Evolutionary conservation across 2,329 filamentous ascomycete genomes (phyloP).

Genomic region (Claviceps arundinis): DNA sequence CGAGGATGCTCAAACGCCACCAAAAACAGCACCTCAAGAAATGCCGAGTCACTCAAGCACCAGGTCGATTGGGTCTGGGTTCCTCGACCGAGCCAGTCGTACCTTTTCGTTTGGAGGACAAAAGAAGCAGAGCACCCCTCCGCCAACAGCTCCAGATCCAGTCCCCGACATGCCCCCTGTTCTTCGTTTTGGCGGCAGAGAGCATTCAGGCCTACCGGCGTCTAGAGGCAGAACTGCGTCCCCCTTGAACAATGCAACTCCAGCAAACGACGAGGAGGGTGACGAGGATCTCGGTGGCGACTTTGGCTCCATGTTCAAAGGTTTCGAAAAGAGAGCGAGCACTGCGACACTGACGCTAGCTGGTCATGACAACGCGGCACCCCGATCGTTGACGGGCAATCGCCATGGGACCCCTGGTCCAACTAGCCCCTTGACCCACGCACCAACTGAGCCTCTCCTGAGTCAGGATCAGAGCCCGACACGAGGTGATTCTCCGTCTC

Average conservation of each 20-base stretch:
- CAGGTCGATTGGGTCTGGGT: constrained; percentile 36
- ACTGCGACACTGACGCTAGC: constrained; percentile 33
- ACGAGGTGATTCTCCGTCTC: constrained; percentile 21
- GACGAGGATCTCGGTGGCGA: constrained; percentile 43
- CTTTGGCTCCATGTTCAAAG: constrained; percentile 41
- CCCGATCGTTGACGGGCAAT: constrained; percentile 33
- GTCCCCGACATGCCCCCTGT: constrained; percentile 26
- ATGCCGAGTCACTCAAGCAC: constrained; percentile 26
- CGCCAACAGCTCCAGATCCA: constrained; percentile 16
- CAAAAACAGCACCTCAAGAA: constrained; percentile 26
- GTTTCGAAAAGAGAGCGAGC: constrained; percentile 42
- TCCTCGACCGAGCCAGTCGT: constrained; percentile 41
- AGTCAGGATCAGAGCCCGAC: constrained; percentile 39
- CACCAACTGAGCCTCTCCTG: constrained; percentile 31
- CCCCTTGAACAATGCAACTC: constrained; percentile 39
- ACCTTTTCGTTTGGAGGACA: constrained; percentile 47
- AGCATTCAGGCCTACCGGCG: constrained; percentile 19
- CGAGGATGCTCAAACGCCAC: constrained; percentile 15
- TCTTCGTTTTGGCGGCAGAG: constrained; percentile 19
- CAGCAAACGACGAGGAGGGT: constrained; percentile 28
- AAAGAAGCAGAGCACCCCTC: constrained; percentile 31
- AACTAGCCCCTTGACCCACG: constrained; percentile 31
- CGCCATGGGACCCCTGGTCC: constrained; percentile 30
- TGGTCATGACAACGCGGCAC: constrained; percentile 23
- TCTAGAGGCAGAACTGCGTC: constrained; percentile 40